Percentiles rank a stretch among this genome's conserved stretches.
Conservation (phyloP, 1,139 yeast genomes). For the Barnettozyma hawaiiensis region DNA sequence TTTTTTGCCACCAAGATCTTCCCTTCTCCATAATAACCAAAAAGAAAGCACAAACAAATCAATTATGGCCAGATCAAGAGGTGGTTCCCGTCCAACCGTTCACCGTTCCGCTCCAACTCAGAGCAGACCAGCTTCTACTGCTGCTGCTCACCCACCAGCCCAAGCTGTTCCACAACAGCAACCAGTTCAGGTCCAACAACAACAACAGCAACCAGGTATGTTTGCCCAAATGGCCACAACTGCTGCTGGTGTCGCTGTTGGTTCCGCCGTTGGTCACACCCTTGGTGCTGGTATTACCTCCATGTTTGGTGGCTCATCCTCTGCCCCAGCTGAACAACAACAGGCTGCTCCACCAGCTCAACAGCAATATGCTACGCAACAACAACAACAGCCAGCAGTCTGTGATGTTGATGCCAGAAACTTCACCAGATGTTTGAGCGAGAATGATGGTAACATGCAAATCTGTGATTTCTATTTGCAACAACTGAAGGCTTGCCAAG, state of each 20-base stretch:
- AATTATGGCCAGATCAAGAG: constrained; percentile 52
- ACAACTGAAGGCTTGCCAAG: constrained; percentile 96
- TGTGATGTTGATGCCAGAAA: constrained; percentile 94
- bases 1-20: neutral
- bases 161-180: constrained; percentile 30
- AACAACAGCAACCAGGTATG: constrained; percentile 79
- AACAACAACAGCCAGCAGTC: constrained; percentile 48
- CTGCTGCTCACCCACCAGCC: constrained; percentile 47
- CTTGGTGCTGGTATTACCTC: constrained; percentile 90
- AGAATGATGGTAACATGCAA: constrained; percentile 92
- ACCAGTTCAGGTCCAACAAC: constrained; percentile 40
- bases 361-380: constrained; percentile 33
- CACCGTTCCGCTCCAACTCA: constrained; percentile 48
- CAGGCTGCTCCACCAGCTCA: constrained; percentile 28
- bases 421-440: constrained; percentile 92
- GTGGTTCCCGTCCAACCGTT: constrained; percentile 38
- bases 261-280: constrained; percentile 95
- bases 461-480: constrained; percentile 94
- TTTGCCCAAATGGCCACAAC: constrained; percentile 98
- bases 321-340: constrained; percentile 32
- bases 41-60: neutral
- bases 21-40: neutral
- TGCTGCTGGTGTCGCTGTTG: constrained; percentile 99
- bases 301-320: constrained; percentile 79
- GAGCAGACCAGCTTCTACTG: constrained; percentile 70